Evolutionary conservation across 805 yeast species (phyloP), one percentile per base, ranked within the genome.

Genomic region (Teunomyces stri): DNA sequence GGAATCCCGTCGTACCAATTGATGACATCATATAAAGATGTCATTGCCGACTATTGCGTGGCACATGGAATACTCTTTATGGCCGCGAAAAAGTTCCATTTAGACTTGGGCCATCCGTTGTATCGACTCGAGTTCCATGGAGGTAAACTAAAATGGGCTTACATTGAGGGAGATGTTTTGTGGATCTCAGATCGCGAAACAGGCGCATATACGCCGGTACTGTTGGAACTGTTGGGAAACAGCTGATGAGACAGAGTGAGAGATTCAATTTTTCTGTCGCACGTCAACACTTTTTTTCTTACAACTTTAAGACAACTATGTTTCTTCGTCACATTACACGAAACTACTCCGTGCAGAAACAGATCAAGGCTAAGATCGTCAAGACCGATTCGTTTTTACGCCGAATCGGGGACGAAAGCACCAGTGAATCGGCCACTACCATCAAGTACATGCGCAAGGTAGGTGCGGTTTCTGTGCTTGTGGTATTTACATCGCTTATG

Each of bases 151-250:
- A 70, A 74, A 11, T 74, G 34, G 33, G 70, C 79, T 12, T 87
- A 79, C 51, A 72, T 87, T 5, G 76, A 77, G 30, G 82, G 83
- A 39, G 91, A 89, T 53, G 83, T 87, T 2, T 54, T 89, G 20
- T 89, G 81, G 78, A 58, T 79, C 11, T 33, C 12, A 61, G 66
- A 31, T 46, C 10, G 51, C 55, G 60, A 48, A 66, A 55, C 25
- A 9, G 46, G 45, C 2, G 60, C 52, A 3, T 81, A 64, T 59
- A 66, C 62, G 44, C 85, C 87, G 1, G 59, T 76, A 9, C 5
- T 27, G 29, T 37, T 37, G 40, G 40, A 37, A 15, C 43, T 39
- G 22, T 36, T 49, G 6, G 45, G 29, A 29, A 11, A 7, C 25
- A 30, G 21, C 16, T 12, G 45, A 37, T 27, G 6, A 20, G 6